Conservation (phyloP, 2,329 filamentous ascomycete species). For the Drechslerella stenobrocha region DNA sequence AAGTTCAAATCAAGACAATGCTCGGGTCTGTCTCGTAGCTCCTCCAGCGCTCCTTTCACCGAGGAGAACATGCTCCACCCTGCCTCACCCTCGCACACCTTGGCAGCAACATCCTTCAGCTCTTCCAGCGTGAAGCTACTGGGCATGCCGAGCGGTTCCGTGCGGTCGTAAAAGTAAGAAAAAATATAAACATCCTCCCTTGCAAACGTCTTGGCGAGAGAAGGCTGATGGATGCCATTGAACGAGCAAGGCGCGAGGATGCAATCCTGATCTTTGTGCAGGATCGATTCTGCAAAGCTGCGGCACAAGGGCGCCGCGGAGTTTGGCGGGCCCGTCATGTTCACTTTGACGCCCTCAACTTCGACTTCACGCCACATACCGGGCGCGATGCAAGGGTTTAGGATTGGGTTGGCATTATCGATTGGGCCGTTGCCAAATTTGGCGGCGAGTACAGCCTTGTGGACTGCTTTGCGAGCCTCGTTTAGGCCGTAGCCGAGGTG, state of each 20-base stretch:
- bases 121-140: constrained; percentile 91
- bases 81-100: constrained; percentile 70
- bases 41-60: constrained; percentile 75
- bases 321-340: constrained; percentile 80
- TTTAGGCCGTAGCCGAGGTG: constrained; percentile 96
- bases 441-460: constrained; percentile 73
- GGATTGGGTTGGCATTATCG: constrained; percentile 64
- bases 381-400: constrained; percentile 83
- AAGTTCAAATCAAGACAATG: constrained; percentile 95
- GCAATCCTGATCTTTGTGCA: constrained; percentile 83
- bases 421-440: constrained; percentile 67
- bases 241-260: constrained; percentile 91
- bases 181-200: constrained; percentile 93
- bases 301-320: constrained; percentile 84
- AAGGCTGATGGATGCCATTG: constrained; percentile 94
- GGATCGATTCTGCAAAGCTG: constrained; percentile 81
- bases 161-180: constrained; percentile 97
- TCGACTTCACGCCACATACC: constrained; percentile 75
- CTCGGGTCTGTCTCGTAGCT: constrained; percentile 80
- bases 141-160: constrained; percentile 93
- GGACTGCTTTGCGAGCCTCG: constrained; percentile 85
- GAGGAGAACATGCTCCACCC: constrained; percentile 79
- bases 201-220: constrained; percentile 86
- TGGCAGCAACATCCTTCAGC: constrained; percentile 79
- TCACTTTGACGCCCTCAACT: constrained; percentile 70